Evolutionary conservation across 306 rosid genomes (phyloP).

Genomic region (Prunus persica): DNA sequence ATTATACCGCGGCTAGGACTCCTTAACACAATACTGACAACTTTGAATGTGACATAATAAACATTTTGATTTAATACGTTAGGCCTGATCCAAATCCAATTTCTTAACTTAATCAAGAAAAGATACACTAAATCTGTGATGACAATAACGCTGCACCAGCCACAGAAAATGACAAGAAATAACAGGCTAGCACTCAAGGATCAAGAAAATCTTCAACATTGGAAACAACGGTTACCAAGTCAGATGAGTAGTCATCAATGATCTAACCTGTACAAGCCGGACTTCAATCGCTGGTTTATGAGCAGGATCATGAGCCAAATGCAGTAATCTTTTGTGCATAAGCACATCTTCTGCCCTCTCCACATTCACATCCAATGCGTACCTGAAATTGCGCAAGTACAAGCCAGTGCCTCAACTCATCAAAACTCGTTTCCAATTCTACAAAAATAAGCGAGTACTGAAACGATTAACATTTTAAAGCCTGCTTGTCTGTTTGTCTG

Average conservation of each 20-base stretch:
- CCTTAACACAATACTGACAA: neutral
- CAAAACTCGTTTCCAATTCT: neutral
- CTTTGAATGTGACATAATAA: neutral
- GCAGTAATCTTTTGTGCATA: constrained; percentile 83
- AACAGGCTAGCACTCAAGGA: neutral
- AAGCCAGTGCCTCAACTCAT: constrained; percentile 26
- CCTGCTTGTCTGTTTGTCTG: neutral
- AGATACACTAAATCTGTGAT: neutral
- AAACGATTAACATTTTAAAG: neutral
- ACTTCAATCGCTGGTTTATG: constrained; percentile 91
- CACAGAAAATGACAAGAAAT: constrained; percentile 3
- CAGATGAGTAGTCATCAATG: neutral
- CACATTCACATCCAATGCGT: constrained; percentile 92
- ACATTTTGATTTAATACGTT: neutral
- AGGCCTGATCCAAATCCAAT: constrained; percentile 8
- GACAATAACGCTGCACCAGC: neutral
- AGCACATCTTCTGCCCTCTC: constrained; percentile 98
- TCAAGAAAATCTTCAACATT: neutral
- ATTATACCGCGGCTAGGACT: neutral
- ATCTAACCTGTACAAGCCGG: constrained; percentile 87
- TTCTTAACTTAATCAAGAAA: neutral
- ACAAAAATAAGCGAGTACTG: constrained; percentile 1
- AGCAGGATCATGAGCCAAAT: constrained; percentile 81
- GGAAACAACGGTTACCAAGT: neutral
- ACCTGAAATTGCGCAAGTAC: constrained; percentile 45